Evolutionary conservation across 176 grass and related monocot species (phyloP).

Genomic region (Oryza coarctata): DNA sequence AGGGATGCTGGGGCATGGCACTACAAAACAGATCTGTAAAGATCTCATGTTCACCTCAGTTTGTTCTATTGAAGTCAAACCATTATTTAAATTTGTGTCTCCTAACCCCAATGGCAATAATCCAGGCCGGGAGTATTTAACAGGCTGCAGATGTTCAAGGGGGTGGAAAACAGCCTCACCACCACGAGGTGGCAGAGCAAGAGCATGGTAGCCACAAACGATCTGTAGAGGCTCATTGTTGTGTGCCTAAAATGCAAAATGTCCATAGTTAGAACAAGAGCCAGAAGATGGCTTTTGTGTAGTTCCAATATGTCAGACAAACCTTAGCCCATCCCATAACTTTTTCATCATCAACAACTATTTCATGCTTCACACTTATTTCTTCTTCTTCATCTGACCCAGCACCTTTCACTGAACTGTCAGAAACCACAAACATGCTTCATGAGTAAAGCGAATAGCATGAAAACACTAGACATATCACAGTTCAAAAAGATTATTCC

Average conservation of each 20-base stretch:
- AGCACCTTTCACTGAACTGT: conserved; percentile 79
- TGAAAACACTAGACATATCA: conserved; percentile 13
- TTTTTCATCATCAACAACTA: conserved; percentile 81
- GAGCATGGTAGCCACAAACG: conserved; percentile 92
- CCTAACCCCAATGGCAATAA: conserved; percentile 63
- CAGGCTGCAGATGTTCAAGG: conserved; percentile 81
- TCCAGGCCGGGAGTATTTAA: conserved; percentile 73
- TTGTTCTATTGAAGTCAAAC: conserved; percentile 44
- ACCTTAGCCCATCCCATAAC: conserved; percentile 98
- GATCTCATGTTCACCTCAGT: conserved; percentile 57
- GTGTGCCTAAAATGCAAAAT: conserved; percentile 61
- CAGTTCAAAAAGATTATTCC: conserved; percentile 15
- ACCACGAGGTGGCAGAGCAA: conserved; percentile 73
- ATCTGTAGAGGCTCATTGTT: conserved; percentile 95
- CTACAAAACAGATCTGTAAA: conserved; percentile 4
- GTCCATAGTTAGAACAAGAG: conserved; percentile 30
- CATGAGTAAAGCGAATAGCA: conserved; percentile 22
- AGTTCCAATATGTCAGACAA: conserved; percentile 36
- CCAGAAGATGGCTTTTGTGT: not conserved
- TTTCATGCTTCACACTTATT: conserved; percentile 58
- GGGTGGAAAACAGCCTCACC: conserved; percentile 87
- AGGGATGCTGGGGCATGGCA: conserved; percentile 21
- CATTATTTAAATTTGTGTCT: conserved; percentile 34
- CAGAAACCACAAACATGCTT: conserved; percentile 37
- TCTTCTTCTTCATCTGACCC: conserved; percentile 88